Base-by-base conservation (phyloP, 306 rosid species). In the Gynostemma pentaphyllum region DNA sequence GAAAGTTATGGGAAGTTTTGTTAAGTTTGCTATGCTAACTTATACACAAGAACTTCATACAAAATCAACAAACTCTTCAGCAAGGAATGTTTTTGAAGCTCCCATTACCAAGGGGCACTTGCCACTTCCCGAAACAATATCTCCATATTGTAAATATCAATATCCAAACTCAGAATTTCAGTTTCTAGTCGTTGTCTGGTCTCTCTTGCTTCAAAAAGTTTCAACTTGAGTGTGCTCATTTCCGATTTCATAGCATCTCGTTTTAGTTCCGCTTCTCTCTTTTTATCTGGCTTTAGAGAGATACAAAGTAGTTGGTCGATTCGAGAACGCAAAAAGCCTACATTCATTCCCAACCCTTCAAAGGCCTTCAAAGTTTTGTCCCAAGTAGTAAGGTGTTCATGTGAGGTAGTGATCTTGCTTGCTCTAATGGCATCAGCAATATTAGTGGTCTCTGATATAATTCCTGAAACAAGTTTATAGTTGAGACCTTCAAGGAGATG, bases 361-460 rank as follows among this genome's bases (percentile, higher is more conserved):
- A 82, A 79, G 42, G 78, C 78, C 14, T 62, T 66, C 70, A 83
- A 37, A 27, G 84, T 81, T 70, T 47, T 71, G 39, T 68, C 71
- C 90, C 95, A 87, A 4, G 63, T 60, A 3, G 23, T 40, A 24
- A 81, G 68, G 22, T 68, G 37, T 1, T 67, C 77, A 12, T 51
- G 26, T 11, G 83, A 51, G 46, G 72, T 81, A 52, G 64, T 63
- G 16, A 73, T 49, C 21, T 79, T 73, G 85, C 85, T 52, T 46
- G 67, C 78, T 70, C 70, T 73, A 59, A 87, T 83, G 78, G 76
- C 95, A 54, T 83, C 86, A 1, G 84, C 83, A 37, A 81, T 74
- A 44, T 75, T 79, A 32, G 74, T 56, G 1, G 82, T 81, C 74
- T 87, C 86, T 15, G 70, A 66, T 10, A 87, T 83, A 11, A 79